phyloP scores from a whole-genome alignment of 2,329 filamentous ascomycete genomes.

The Epichloe amarillans region DNA sequence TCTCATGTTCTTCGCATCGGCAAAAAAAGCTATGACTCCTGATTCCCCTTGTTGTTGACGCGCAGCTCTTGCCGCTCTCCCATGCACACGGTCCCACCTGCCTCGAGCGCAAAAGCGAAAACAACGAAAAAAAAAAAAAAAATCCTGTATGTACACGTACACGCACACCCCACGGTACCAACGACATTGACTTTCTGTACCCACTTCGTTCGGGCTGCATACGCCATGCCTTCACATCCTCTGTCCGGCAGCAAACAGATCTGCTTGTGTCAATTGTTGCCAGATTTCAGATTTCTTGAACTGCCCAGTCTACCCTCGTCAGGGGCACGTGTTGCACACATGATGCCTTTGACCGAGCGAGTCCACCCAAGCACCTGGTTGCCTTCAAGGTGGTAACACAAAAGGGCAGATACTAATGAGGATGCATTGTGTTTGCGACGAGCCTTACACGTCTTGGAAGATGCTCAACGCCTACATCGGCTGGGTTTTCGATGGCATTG shows the following conservation, averaged over 20 bases:
- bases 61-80: no score
- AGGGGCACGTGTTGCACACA: constrained; percentile 1
- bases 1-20: no score
- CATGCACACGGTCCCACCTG: no score
- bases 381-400: constrained; percentile 2
- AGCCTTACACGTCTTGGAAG: background rate
- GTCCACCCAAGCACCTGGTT: constrained; percentile 4
- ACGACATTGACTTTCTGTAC: background rate
- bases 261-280: background rate
- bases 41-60: no score
- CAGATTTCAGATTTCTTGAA: background rate
- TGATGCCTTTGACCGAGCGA: background rate
- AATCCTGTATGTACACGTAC: no score
- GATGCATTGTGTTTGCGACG: background rate
- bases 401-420: constrained; percentile 1
- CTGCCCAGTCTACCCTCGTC: background rate
- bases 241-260: background rate
- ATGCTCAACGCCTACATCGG: background rate
- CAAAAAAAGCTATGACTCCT: no score
- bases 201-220: background rate
- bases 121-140: no score
- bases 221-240: background rate
- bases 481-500: background rate
- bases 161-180: no score
- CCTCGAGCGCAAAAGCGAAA: no score